Evolutionary conservation across 2,329 filamentous ascomycete species (phyloP), one percentile per base, ranked within the genome.

Genomic region (Epichloe uncinata): DNA sequence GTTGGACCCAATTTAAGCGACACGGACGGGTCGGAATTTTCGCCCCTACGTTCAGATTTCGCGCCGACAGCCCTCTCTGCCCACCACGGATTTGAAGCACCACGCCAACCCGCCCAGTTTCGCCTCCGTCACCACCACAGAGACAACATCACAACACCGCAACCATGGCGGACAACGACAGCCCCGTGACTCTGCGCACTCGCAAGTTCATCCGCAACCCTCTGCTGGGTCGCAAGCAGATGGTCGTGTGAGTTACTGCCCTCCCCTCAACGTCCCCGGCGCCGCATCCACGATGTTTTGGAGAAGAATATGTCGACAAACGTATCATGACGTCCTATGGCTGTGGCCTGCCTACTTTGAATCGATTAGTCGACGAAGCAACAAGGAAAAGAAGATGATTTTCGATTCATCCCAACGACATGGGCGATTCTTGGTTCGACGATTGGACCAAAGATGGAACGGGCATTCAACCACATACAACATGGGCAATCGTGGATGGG

Each of bases 151-250:
- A 57, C 57, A 59, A 60, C 56, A 73, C 68, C 74, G 75, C 75
- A 78, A 94, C 75, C 73, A 95, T 96, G 91, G 86, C 90, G 76
- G 86, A 90, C 76, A 74, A 75, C 69, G 84, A 87, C 71, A 73
- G 74, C 65, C 75, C 84, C 69, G 84, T 89, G 71, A 89, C 85
- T 67, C 77, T 90, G 77, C 83, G 93, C 79, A 98, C 93, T 76
- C 91, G 93, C 87, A 97, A 97, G 82, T 98, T 98, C 87, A 94
- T 97, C 78, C 88, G 90, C 80, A 98, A 98, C 84, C 87, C 93
- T 73, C 88, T 98, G 70, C 85, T 98, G 71, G 88, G 85, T 73
- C 87, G 91, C 74, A 95, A 95, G 83, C 91, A 97, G 85, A 95
- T 97, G 88, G 91, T 96, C 77, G 87, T 96, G 91, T 96, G 88